phyloP scores from a whole-genome alignment of 1,284 basidiomycete genomes.

The Takashimella koratensis region DNA sequence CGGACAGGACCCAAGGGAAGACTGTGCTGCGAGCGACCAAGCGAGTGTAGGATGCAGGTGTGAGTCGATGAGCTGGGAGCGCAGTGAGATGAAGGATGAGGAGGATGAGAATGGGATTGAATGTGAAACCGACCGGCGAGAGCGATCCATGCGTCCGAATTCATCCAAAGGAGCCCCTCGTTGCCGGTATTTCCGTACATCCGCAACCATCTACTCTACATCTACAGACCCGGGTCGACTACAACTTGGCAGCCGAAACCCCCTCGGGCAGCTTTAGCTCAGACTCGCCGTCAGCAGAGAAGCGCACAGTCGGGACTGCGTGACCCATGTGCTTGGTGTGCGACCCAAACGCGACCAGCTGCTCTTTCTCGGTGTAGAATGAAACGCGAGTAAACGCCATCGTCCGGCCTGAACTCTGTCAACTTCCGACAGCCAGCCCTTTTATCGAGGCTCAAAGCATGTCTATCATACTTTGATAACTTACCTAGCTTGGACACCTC shows the following conservation, averaged over 20 bases:
- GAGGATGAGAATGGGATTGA: neutral
- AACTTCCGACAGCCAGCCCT: no score
- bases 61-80: constrained; percentile 4
- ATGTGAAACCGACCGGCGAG: neutral
- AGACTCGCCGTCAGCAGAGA: constrained; percentile 36
- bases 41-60: no score
- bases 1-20: no score
- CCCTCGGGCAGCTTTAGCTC: no score
- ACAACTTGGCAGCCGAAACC: no score
- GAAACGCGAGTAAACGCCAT: constrained; percentile 41
- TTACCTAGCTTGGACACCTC: constrained; percentile 44
- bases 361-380: constrained; percentile 36
- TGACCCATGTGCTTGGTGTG: constrained; percentile 48
- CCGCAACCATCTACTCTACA: no score
- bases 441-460: neutral
- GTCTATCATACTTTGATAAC: constrained; percentile 2
- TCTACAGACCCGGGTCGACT: no score
- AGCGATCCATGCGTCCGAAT: no score
- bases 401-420: constrained; percentile 38
- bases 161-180: no score
- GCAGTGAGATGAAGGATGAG: neutral
- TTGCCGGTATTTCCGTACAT: no score
- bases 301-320: constrained; percentile 19
- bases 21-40: no score
- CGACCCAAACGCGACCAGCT: constrained; percentile 45